Evolutionary conservation across 768 basidiomycete species (phyloP).

Genomic region (Strobilomyces dryophilus): DNA sequence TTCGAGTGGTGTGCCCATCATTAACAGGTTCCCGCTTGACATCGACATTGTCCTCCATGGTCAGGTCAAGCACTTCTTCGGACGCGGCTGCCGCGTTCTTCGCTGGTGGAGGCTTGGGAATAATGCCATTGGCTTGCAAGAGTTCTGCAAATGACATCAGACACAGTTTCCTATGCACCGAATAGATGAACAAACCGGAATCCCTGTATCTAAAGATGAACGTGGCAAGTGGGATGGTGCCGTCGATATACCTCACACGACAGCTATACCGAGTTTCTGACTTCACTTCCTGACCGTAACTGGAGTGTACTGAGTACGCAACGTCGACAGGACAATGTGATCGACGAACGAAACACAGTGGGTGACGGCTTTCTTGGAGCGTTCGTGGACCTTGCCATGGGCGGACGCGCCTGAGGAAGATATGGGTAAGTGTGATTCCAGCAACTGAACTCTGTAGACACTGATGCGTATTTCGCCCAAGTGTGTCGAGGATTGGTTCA

Average conservation of each 20-base stretch:
- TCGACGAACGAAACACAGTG: conserved; percentile 26
- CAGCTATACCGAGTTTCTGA: not conserved
- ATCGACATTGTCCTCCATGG: not conserved
- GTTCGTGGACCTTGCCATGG: conserved; percentile 27
- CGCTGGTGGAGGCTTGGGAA: conserved; percentile 11
- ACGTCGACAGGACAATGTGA: not conserved
- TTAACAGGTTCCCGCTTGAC: conserved; percentile 9
- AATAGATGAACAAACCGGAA: conserved; percentile 13
- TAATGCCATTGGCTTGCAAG: conserved; percentile 26
- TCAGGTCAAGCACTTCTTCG: conserved; percentile 23
- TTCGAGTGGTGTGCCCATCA: not conserved
- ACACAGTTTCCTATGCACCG: not conserved
- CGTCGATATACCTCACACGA: conserved; percentile 8
- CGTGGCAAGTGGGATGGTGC: conserved; percentile 15
- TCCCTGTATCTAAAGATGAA: conserved; percentile 32
- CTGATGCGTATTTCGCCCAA: conserved; percentile 21
- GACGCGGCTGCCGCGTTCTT: not conserved
- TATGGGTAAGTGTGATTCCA: accelerated
- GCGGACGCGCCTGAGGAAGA: not conserved
- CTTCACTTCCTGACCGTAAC: conserved; percentile 22
- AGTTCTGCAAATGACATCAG: conserved; percentile 16
- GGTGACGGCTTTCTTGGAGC: conserved; percentile 29
- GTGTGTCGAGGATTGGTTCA: conserved; percentile 9
- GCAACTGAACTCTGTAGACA: conserved; percentile 4
- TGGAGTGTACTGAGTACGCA: conserved; percentile 4